Evolutionary conservation across 2,329 filamentous ascomycete genomes (phyloP), one percentile per base, ranked within the genome.

Genomic region (Aureobasidium sp.): DNA sequence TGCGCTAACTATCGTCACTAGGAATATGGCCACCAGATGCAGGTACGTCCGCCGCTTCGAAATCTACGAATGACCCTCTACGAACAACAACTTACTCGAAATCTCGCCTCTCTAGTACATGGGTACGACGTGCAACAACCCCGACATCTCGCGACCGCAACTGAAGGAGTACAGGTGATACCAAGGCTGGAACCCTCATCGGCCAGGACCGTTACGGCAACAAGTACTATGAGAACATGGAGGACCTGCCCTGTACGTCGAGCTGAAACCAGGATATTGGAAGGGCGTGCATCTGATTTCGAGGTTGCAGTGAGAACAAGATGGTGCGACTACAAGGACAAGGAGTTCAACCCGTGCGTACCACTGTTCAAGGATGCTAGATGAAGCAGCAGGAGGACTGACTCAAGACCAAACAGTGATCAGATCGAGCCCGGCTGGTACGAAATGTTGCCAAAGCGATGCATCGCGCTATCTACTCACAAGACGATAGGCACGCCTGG

Each of bases 291-390:
- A 51, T 59, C 39, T 47, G 53, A 48, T 31, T 53, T 52, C 53
- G 41, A 22, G 22, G 9, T 15, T 8, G 61, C 70, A 94, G 91
- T 97, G 71, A 89, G 93, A 72, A 97, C 91, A 69, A 86, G 92
- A 82, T 99, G 95, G 94, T 90, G 99, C 67, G 92, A 97, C 77
- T 99, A 95, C 82, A 93, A 91, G 79, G 83, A 89, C 76, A 82
- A 90, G 70, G 91, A 97, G 76, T 89, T 82, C 73, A 89, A 94
- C 70, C 81, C 89, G 84, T 89, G 80, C 69, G 84, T 73, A 37
- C 42, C 49, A 41, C 62, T 37, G 42, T 52, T 5, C 41, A 11
- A 22, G 7, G n/a, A 14, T 36, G 29, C 37, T 44, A 6, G 17
- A 39, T 44, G 36, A 41, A 39, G 20, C 8, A 41, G 22, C n/a